These are phyloP conservation scores for Leavenworthia alabamica DNA, from an alignment of 345 rosid species.

Conservation along the genomic window DNA sequence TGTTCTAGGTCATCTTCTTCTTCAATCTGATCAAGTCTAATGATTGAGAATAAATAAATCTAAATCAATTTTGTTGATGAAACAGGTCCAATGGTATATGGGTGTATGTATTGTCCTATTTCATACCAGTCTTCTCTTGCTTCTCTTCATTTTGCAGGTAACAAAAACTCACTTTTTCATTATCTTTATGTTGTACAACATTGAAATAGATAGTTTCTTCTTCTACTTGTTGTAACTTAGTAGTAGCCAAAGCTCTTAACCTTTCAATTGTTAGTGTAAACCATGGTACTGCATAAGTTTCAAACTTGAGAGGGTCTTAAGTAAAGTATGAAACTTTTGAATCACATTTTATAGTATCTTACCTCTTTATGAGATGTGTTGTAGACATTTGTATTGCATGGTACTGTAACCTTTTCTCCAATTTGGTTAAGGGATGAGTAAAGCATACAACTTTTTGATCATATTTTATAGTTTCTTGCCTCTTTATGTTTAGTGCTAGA, in stretches of 20 bases:
- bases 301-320: too few species aligned
- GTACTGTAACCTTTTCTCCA: background rate
- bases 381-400: background rate
- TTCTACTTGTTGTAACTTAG: background rate
- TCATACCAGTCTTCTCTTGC: constrained; percentile 72
- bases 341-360: background rate
- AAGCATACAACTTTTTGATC: constrained; percentile 1
- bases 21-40: background rate
- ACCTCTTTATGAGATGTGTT: background rate
- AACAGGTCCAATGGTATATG: constrained; percentile 97
- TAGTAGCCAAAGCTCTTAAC: background rate
- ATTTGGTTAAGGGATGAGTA: background rate
- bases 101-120: constrained; percentile 82
- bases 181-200: background rate
- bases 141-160: constrained; percentile 81
- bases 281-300: too few species aligned
- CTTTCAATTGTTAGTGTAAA: background rate
- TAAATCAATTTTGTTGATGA: constrained; percentile 4
- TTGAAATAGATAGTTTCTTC: background rate
- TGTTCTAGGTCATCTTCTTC: constrained; percentile 48
- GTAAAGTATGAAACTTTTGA: background rate
- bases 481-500: too few species aligned
- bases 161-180: background rate
- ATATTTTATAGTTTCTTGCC: background rate
- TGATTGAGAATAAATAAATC: background rate